Evolutionary conservation across 495 filamentous ascomycete genomes (phyloP).

Genomic region (Penicillium paxilli): DNA sequence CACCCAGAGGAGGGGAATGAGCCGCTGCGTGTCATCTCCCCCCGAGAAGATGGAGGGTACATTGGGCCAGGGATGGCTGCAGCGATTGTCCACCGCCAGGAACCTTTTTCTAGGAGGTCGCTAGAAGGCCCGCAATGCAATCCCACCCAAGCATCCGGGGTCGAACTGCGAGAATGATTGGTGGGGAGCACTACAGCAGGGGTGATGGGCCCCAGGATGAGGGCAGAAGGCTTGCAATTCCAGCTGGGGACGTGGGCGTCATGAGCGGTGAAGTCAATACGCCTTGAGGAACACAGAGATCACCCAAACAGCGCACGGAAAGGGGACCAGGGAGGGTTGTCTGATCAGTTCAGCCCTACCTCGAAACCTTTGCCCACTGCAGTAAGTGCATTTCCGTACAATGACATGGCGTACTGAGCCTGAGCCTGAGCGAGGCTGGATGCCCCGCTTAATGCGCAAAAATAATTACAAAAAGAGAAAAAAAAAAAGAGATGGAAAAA

Average conservation of each 20-base stretch:
- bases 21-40: slow-evolving; percentile 12
- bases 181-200: slow-evolving; percentile 16
- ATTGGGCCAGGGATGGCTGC: slow-evolving; percentile 9
- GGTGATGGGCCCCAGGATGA: slow-evolving; percentile 17
- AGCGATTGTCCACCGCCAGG: slow-evolving; percentile 29
- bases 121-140: slow-evolving; percentile 27
- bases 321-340: background rate
- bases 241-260: slow-evolving; percentile 21
- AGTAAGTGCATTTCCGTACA: background rate
- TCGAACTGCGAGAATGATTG: slow-evolving; percentile 12
- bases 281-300: background rate
- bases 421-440: background rate
- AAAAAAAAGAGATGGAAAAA: no score
- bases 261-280: slow-evolving; percentile 23
- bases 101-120: slow-evolving; percentile 34
- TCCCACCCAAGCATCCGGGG: slow-evolving; percentile 28
- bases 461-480: no score
- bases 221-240: slow-evolving; percentile 19
- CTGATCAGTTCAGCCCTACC: slow-evolving; percentile 1
- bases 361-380: background rate
- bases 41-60: background rate
- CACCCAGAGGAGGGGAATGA: background rate
- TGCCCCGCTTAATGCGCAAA: no score
- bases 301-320: background rate
- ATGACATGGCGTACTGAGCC: background rate